These are phyloP conservation scores for Nigrospora sphaerica DNA, from an alignment of 2,329 filamentous ascomycete species.

Conservation along the genomic window DNA sequence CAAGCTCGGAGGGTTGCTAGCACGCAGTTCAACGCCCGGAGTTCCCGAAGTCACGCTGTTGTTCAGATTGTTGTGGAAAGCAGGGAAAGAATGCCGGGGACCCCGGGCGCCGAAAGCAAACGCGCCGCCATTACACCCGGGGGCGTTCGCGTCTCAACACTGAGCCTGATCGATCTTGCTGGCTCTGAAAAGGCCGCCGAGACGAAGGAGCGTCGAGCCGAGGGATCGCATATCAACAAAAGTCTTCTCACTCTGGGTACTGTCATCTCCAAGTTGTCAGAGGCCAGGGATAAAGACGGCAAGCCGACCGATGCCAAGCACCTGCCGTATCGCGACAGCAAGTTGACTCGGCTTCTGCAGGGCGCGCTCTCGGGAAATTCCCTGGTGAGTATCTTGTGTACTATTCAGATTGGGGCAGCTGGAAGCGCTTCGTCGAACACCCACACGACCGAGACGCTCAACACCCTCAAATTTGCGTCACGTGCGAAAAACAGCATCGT, in stretches of 20 bases:
- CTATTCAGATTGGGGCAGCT: conserved; percentile 79
- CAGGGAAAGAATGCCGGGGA: conserved; percentile 69
- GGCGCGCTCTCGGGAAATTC: conserved; percentile 89
- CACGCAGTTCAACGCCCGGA: conserved; percentile 94
- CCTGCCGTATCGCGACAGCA: conserved; percentile 94
- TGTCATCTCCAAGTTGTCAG: conserved; percentile 88
- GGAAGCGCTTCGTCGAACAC: conserved; percentile 66
- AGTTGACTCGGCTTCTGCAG: conserved; percentile 87
- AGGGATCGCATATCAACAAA: conserved; percentile 98
- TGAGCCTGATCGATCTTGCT: conserved; percentile 92
- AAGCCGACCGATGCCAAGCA: conserved; percentile 88
- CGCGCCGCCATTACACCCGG: conserved; percentile 68
- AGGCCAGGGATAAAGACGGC: conserved; percentile 74
- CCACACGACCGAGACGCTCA: conserved; percentile 83
- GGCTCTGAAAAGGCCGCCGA: conserved; percentile 95
- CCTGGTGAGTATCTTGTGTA: conserved; percentile 94
- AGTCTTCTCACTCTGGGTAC: conserved; percentile 90
- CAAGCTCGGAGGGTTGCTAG: conserved; percentile 84
- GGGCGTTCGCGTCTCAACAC: conserved; percentile 87
- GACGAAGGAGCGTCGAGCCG: conserved; percentile 84
- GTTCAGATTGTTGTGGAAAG: conserved; percentile 99
- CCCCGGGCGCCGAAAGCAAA: conserved; percentile 48
- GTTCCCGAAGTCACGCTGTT: conserved; percentile 95
- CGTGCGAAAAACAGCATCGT: conserved; percentile 97
- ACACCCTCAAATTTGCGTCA: conserved; percentile 94